Percentiles rank a stretch among this genome's conserved stretches.
phyloP scores from a whole-genome alignment of 23 red algal species.

The Gracilariopsis chorda region DNA sequence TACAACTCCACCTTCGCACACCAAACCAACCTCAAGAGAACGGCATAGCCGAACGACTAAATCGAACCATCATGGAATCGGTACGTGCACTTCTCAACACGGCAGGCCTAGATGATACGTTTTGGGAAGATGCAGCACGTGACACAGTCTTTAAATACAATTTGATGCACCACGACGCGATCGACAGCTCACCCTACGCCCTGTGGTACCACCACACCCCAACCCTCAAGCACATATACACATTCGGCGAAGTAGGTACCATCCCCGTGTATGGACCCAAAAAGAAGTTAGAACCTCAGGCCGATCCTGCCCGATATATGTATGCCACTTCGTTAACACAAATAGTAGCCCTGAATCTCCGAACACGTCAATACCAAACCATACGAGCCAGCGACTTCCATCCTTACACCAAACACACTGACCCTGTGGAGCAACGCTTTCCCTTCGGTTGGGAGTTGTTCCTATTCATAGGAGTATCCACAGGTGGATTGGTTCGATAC shows the following conservation, averaged over 20 bases:
- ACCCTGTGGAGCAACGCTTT: too few relatives aligned
- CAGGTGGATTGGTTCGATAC: too few relatives aligned
- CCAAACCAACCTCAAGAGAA: constrained; percentile 27
- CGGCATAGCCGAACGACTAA: constrained; percentile 5
- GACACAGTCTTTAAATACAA: constrained; percentile 17
- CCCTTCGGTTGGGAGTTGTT: too few relatives aligned
- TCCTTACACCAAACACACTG: too few relatives aligned
- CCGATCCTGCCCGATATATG: background rate
- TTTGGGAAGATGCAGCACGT: background rate
- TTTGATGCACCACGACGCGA: background rate
- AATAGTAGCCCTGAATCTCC: background rate
- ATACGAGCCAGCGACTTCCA: background rate
- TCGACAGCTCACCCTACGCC: background rate
- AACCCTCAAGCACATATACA: background rate
- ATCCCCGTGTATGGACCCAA: background rate
- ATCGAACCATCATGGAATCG: background rate
- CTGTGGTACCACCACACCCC: background rate
- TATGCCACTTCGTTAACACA: background rate
- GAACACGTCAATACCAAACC: background rate
- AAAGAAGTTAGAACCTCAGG: background rate
- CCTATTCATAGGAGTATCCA: too few relatives aligned
- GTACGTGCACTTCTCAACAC: background rate
- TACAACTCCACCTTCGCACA: background rate
- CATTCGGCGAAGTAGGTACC: background rate
- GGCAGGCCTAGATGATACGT: background rate